Base-by-base conservation (phyloP, 176 grass and related monocot genomes). In the Ampelocalamus luodianensis region DNA sequence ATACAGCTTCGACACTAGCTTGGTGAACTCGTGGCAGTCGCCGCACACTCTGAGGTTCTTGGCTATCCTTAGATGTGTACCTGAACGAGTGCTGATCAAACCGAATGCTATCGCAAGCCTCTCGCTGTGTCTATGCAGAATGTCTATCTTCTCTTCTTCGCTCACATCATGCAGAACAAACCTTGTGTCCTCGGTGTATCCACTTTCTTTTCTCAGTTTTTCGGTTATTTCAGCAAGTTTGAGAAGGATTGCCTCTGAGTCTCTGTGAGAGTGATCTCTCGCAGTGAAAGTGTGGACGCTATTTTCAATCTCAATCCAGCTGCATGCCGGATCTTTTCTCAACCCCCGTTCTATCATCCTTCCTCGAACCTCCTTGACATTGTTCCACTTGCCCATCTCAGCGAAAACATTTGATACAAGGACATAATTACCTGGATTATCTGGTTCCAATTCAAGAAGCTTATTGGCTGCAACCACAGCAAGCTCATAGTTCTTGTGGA, bases 301-400 rank as follows among this genome's bases (percentile, higher is more conserved):
- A 43, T 90, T 93, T 26, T 85, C 91, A 34, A 87, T 79, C 83
- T 93, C 85, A 74, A 93, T 91, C 95, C 93, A 93, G 65, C 93
- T 98, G 72, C 89, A 95, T 29, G 89, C 93, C 10, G 96, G 87
- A 46, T 90, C 78, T 87, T 98, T 98, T 79, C 88, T 90, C 86
- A 98, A 73, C 17, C 91, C 89, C 16, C 20, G 83, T 55, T 71
- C 80, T 42, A 82, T 71, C 91, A 98, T 92, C 77, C 32, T 95
- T 56, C 48, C 61, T 89, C 93, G 93, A 22, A 92, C 74, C 51
- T 79, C 88, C 53, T 88, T 88, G 4, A 65, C 91, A 68, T 89
- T 88, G 62, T 76, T 80, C 96, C 96, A 98, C 62, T 93, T 90
- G 46, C 87, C 85, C 83, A 86, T 92, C 38, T 90, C 91, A 68